Evolutionary conservation across 2,329 filamentous ascomycete species (phyloP).

Genomic region (Penicillium sp.): DNA sequence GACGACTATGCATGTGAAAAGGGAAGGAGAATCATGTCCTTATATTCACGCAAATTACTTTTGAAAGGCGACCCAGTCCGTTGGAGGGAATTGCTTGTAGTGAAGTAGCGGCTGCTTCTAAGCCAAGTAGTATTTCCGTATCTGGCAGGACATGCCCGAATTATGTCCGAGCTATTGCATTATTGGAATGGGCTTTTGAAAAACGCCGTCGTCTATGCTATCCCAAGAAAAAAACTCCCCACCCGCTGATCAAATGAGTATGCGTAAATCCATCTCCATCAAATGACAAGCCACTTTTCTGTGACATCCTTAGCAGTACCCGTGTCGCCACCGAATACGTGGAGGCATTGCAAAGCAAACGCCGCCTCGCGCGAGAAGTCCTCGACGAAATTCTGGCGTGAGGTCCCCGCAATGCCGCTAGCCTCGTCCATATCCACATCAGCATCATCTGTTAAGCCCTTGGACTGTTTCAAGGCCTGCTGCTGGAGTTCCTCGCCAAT

Average conservation of each 20-base stretch:
- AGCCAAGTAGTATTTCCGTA: background rate
- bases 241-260: background rate
- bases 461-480: constrained; percentile 31
- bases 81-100: background rate
- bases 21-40: background rate
- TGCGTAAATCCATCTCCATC: constrained; percentile 16
- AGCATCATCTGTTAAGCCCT: constrained; percentile 52
- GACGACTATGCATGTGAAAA: background rate
- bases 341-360: constrained; percentile 74
- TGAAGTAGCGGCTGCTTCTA: background rate
- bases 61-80: background rate
- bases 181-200: background rate
- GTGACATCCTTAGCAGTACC: constrained; percentile 66
- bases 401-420: constrained; percentile 11
- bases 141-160: background rate
- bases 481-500: constrained; percentile 56
- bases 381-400: constrained; percentile 48
- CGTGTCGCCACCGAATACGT: constrained; percentile 68
- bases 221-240: background rate
- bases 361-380: constrained; percentile 74
- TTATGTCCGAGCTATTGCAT: background rate
- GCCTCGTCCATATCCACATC: constrained; percentile 35
- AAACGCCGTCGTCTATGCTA: constrained; percentile 6
- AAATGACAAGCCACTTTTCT: constrained; percentile 63
- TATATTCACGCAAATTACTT: background rate